Percentiles rank a stretch among this genome's conserved stretches.
Conservation (phyloP, 2,329 filamentous ascomycete genomes). For the Rasamsonia emersonii region DNA sequence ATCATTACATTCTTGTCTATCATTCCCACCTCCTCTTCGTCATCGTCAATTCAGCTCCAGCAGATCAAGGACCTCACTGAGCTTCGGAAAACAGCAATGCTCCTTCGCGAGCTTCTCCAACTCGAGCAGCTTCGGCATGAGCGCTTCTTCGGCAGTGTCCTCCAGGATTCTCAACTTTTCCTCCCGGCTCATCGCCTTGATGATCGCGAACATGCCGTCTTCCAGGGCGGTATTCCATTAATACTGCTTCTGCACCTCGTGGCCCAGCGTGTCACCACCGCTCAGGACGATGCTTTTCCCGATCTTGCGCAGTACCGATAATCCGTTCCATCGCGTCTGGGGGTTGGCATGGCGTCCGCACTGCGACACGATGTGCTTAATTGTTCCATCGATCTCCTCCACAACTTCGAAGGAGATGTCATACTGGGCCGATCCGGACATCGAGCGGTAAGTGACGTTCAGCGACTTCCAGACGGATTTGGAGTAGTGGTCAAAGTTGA, state of each 20-base stretch:
- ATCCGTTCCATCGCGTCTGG: constrained; percentile 11
- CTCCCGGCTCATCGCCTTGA: constrained; percentile 7
- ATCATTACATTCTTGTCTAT: too few species aligned
- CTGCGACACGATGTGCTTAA: constrained; percentile 4
- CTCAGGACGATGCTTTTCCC: constrained; percentile 12
- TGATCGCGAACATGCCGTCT: constrained; percentile 10
- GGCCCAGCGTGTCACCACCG: constrained; percentile 4
- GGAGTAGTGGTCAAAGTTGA: constrained; percentile 8
- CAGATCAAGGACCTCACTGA: too few species aligned
- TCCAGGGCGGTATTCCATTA: constrained; percentile 6
- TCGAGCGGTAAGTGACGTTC: constrained; percentile 7
- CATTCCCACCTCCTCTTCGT: too few species aligned
- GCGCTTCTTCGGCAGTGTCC: background rate
- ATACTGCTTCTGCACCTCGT: constrained; percentile 11
- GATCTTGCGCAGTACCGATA: constrained; percentile 13
- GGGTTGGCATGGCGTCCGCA: constrained; percentile 5
- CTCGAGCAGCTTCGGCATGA: constrained; percentile 9
- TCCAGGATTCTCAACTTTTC: constrained; percentile 5
- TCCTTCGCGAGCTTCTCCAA: constrained; percentile 4
- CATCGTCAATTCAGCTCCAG: too few species aligned
- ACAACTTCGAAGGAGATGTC: constrained; percentile 7
- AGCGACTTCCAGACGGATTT: constrained; percentile 9
- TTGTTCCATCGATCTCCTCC: background rate
- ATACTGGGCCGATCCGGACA: constrained; percentile 7
- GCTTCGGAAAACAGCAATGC: too few species aligned